Percentiles rank a stretch among this genome's conserved stretches.
Evolutionary conservation across 208 protist species (phyloP).

Genomic region (Trypanosomatidae sp.): DNA sequence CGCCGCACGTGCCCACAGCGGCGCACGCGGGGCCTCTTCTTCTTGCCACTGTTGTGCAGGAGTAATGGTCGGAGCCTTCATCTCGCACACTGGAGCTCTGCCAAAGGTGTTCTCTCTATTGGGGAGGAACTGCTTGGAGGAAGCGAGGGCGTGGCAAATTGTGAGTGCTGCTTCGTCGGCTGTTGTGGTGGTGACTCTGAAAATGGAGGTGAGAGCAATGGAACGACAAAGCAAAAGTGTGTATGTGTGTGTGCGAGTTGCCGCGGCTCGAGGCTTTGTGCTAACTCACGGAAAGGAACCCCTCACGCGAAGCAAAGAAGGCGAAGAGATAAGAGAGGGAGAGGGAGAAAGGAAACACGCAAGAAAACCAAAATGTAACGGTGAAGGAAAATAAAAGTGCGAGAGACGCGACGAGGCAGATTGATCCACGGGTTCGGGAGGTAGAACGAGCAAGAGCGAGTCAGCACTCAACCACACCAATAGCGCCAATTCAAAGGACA

Average conservation of each 20-base stretch:
- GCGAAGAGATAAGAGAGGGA: neutral
- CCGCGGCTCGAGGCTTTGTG: neutral
- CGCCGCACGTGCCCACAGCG: conserved; percentile 17
- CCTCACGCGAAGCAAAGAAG: neutral
- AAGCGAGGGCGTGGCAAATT: neutral
- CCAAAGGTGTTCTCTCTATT: neutral
- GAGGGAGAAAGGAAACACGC: neutral
- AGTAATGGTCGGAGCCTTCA: neutral
- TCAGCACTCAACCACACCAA: neutral
- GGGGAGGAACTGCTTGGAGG: neutral
- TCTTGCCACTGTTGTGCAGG: neutral
- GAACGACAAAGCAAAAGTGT: neutral
- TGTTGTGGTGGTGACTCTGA: neutral
- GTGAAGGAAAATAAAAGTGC: neutral
- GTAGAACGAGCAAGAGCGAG: neutral
- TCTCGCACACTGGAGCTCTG: neutral
- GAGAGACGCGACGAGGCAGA: neutral
- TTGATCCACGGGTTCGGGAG: neutral
- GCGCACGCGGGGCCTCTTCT: neutral
- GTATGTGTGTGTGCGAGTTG: no score
- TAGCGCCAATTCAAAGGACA: neutral
- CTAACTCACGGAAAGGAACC: neutral
- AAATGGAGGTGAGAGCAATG: neutral
- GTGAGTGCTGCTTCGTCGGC: neutral
- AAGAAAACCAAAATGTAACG: neutral